Percentiles rank a stretch among this genome's conserved stretches.
These are phyloP conservation scores for Amoeboaphelidium protococcarum DNA, from an alignment of 371 early-diverging fungal species.

Conservation along the genomic window DNA sequence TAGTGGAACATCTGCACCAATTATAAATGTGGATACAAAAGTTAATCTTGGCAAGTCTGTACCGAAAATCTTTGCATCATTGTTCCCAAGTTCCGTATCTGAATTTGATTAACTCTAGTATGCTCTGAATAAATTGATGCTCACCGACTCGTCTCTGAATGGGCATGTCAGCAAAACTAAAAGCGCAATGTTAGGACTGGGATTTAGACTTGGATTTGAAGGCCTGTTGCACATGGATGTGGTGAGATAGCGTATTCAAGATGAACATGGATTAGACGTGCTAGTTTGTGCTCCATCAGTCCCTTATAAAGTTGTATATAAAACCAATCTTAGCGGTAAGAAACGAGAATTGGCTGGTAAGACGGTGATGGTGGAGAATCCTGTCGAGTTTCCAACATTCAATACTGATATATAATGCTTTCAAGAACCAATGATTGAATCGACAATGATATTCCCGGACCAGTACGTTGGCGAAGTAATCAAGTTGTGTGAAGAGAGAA, in stretches of 20 bases:
- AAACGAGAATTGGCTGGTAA: not conserved
- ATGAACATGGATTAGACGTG: slow-evolving; percentile 73
- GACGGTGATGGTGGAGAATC: slow-evolving; percentile 35
- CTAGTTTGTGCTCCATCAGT: slow-evolving; percentile 83
- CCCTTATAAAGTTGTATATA: slow-evolving; percentile 34
- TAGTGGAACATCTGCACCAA: not conserved
- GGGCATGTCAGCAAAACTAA: not conserved
- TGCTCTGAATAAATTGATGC: slow-evolving; percentile 60
- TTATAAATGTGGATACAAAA: not conserved
- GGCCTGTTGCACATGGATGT: slow-evolving; percentile 88
- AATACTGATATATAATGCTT: slow-evolving; percentile 25
- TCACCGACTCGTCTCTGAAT: slow-evolving; percentile 75
- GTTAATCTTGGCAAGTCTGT: slow-evolving; percentile 47
- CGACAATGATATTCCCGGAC: slow-evolving; percentile 72
- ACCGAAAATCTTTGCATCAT: slow-evolving; percentile 75
- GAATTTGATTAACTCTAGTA: slow-evolving; percentile 68
- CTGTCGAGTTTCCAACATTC: slow-evolving; percentile 7
- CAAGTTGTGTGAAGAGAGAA: slow-evolving; percentile 53
- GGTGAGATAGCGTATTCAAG: slow-evolving; percentile 72
- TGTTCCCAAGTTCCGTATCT: slow-evolving; percentile 67
- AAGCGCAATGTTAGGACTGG: slow-evolving; percentile 68
- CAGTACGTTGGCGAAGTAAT: slow-evolving; percentile 71
- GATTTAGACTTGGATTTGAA: slow-evolving; percentile 84
- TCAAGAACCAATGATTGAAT: slow-evolving; percentile 72
- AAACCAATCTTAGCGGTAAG: too few relatives aligned